Conservation (phyloP, 768 basidiomycete species). For the Suillus clintonianus region DNA sequence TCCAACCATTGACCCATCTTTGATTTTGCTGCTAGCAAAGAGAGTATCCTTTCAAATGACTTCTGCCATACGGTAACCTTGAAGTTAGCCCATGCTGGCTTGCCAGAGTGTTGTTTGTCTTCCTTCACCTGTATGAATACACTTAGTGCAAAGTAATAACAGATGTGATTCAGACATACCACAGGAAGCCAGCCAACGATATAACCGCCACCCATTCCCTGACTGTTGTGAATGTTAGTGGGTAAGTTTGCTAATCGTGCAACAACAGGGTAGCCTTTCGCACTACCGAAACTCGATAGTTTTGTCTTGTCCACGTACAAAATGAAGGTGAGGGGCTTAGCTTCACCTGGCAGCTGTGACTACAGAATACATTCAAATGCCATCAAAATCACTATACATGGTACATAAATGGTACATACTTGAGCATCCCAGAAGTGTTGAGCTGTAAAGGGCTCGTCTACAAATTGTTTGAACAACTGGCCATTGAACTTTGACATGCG, state of each 20-base stretch:
- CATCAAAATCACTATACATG: too few relatives aligned
- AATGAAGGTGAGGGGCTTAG: conserved; percentile 32
- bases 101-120: too few relatives aligned
- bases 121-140: too few relatives aligned
- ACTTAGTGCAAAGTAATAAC: too few relatives aligned
- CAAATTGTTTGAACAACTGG: conserved; percentile 25
- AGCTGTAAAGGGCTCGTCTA: conserved; percentile 41
- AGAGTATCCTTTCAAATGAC: too few relatives aligned
- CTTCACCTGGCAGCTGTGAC: not conserved
- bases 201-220: conserved; percentile 33
- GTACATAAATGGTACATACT: too few relatives aligned
- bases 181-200: conserved; percentile 43
- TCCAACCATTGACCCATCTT: too few relatives aligned
- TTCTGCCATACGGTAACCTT: too few relatives aligned
- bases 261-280: conserved; percentile 40
- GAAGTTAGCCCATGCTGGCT: too few relatives aligned
- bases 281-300: conserved; percentile 40
- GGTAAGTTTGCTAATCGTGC: conserved; percentile 35
- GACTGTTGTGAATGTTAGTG: conserved; percentile 31
- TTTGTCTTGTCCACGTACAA: conserved; percentile 43
- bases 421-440: conserved; percentile 31
- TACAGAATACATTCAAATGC: too few relatives aligned
- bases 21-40: too few relatives aligned
- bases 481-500: conserved; percentile 24
- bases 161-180: conserved; percentile 25